phyloP scores from a whole-genome alignment of 306 rosid species.

The Prosopis cineraria region DNA sequence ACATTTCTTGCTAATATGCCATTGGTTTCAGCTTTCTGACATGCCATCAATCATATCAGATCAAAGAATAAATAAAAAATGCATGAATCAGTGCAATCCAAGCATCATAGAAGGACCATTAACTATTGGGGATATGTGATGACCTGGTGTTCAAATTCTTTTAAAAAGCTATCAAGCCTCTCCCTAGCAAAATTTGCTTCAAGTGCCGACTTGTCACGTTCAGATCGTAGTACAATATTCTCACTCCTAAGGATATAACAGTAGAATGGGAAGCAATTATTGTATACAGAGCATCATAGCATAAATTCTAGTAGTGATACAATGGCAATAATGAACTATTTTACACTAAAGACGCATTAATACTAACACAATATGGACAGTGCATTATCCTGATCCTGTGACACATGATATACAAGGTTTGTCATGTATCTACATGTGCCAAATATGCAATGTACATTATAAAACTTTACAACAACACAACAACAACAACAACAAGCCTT shows the following conservation, averaged over 20 bases:
- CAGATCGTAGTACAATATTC: constrained; percentile 63
- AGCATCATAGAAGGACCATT: constrained; percentile 2
- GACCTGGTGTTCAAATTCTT: constrained; percentile 86
- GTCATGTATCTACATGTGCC: neutral
- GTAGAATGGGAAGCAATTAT: neutral
- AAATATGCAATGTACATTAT: neutral
- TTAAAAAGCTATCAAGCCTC: constrained; percentile 68
- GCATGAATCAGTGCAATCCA: constrained; percentile 21
- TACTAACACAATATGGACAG: neutral
- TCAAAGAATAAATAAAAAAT: constrained; percentile 8
- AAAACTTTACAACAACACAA: too few relatives aligned
- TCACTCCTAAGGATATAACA: constrained; percentile 57
- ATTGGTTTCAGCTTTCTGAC: constrained; percentile 71
- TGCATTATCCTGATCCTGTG: neutral
- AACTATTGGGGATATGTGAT: constrained; percentile 16
- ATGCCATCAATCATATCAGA: constrained; percentile 19
- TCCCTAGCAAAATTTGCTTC: constrained; percentile 80
- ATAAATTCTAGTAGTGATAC: neutral
- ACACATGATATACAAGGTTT: neutral
- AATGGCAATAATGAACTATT: neutral
- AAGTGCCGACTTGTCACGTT: constrained; percentile 69
- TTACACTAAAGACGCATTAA: neutral
- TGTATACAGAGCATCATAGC: constrained; percentile 1
- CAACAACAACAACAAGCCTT: too few relatives aligned
- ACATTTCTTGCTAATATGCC: constrained; percentile 77